Evolutionary conservation across 305 asterid genomes (phyloP).

Genomic region (Rubia occidens): DNA sequence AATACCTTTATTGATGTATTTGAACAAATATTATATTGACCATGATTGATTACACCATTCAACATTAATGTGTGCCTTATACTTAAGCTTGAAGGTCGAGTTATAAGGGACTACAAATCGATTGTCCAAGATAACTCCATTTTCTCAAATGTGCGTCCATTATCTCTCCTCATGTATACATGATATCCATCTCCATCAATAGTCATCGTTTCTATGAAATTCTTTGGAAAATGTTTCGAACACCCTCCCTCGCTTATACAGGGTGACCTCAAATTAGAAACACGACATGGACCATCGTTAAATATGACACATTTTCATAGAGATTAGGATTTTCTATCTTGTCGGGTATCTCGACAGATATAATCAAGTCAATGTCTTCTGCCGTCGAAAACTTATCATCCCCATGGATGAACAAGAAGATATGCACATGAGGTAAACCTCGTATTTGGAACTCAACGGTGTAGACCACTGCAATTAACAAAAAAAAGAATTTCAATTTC

Average conservation of each 20-base stretch:
- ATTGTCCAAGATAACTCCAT: background rate
- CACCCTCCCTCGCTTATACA: background rate
- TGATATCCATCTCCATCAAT: conserved; percentile 2
- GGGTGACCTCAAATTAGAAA: background rate
- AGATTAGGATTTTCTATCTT: background rate
- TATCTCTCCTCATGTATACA: too few relatives aligned
- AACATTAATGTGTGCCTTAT: background rate
- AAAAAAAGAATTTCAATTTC: background rate
- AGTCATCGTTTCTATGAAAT: background rate
- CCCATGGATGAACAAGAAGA: too few relatives aligned
- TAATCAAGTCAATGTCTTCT: too few relatives aligned
- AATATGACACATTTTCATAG: background rate
- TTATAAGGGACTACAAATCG: background rate
- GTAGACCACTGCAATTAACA: background rate
- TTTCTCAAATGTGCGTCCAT: background rate
- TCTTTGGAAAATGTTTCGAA: background rate
- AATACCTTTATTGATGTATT: too few relatives aligned
- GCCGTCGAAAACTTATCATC: too few relatives aligned
- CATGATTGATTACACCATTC: background rate
- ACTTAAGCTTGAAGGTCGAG: background rate
- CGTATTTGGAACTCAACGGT: too few relatives aligned
- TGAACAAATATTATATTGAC: too few relatives aligned
- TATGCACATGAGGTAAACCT: too few relatives aligned
- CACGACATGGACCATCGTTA: background rate
- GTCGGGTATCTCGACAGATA: too few relatives aligned